A percentile compares a stretch with the other conserved stretches of the same genome.
Conservation (phyloP, 2,329 filamentous ascomycete species). For the Aspergillus pseudoviridinutans region DNA sequence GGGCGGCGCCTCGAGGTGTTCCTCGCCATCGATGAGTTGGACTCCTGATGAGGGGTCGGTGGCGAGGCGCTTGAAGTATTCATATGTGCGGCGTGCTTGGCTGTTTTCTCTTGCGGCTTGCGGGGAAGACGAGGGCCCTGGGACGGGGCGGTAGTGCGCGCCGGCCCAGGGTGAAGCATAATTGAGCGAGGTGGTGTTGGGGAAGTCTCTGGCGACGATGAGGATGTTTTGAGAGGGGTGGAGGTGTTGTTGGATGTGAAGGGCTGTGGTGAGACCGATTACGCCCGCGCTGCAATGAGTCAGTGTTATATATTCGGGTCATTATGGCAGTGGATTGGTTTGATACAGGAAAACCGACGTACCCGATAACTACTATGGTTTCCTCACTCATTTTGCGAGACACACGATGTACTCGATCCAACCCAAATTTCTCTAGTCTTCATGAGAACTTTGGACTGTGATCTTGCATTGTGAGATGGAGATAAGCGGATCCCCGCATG, state of each 20-base stretch:
- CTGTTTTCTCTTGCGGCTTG: slow-evolving; percentile 33
- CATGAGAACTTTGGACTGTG: not conserved
- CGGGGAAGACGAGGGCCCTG: slow-evolving; percentile 33
- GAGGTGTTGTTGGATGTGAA: slow-evolving; percentile 30
- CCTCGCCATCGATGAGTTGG: slow-evolving; percentile 35
- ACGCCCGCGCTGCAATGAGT: slow-evolving; percentile 35
- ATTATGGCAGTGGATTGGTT: not conserved
- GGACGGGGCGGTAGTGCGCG: slow-evolving; percentile 46
- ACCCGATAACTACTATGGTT: slow-evolving; percentile 39
- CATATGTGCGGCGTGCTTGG: slow-evolving; percentile 38
- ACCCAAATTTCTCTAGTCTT: not conserved
- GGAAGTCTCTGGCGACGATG: slow-evolving; percentile 40
- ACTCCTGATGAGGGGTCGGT: slow-evolving; percentile 36
- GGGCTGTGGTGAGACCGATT: slow-evolving; percentile 37
- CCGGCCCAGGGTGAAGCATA: slow-evolving; percentile 47
- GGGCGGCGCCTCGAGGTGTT: slow-evolving; percentile 40
- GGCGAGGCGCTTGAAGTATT: slow-evolving; percentile 35
- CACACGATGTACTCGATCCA: not conserved
- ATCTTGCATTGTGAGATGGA: not conserved
- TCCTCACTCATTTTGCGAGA: slow-evolving; percentile 6
- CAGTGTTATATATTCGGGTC: slow-evolving; percentile 4
- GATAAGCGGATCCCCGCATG: not conserved
- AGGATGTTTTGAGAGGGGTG: slow-evolving; percentile 29
- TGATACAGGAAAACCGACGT: not conserved
- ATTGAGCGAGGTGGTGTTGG: slow-evolving; percentile 37